Evolutionary conservation across 495 filamentous ascomycete genomes (phyloP).

Genomic region (Amphirosellinia nigrospora): DNA sequence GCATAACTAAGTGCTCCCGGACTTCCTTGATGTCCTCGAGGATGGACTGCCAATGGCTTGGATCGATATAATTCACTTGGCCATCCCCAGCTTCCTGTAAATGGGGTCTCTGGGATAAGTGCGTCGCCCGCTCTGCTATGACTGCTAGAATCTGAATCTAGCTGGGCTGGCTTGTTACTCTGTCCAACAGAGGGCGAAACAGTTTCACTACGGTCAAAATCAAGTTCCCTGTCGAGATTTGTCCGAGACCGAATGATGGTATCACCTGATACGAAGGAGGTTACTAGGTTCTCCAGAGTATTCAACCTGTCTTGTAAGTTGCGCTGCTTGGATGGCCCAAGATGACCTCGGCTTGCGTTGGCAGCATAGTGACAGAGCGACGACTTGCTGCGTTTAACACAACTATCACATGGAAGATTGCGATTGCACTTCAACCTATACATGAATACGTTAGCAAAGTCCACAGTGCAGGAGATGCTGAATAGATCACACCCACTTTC

Average conservation of each 20-base stretch:
- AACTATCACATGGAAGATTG: conserved; percentile 41
- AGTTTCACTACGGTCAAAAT: neutral
- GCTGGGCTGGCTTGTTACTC: neutral
- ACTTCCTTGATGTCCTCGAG: conserved; percentile 42
- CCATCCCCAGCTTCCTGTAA: conserved; percentile 27
- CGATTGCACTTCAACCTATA: conserved; percentile 46
- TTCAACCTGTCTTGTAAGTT: conserved; percentile 39
- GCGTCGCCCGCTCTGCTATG: neutral
- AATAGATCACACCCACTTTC: conserved; percentile 33
- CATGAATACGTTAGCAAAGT: neutral
- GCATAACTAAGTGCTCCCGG: conserved; percentile 23
- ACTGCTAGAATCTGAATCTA: neutral
- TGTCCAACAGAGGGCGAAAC: neutral
- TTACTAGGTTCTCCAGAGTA: conserved; percentile 42
- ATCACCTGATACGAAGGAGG: conserved; percentile 30
- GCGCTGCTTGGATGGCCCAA: conserved; percentile 24
- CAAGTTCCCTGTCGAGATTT: neutral
- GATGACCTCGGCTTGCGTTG: conserved; percentile 33
- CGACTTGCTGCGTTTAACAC: conserved; percentile 34
- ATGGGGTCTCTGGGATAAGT: conserved; percentile 18
- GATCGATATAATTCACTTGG: conserved; percentile 42
- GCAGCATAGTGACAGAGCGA: conserved; percentile 38
- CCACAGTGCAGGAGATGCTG: neutral
- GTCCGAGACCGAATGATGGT: conserved; percentile 5
- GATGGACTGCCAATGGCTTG: conserved; percentile 51